Percentiles rank a stretch among this genome's conserved stretches.
These are phyloP conservation scores for Aspergillus sp. DNA, from an alignment of 2,329 filamentous ascomycete species.

Conservation along the genomic window DNA sequence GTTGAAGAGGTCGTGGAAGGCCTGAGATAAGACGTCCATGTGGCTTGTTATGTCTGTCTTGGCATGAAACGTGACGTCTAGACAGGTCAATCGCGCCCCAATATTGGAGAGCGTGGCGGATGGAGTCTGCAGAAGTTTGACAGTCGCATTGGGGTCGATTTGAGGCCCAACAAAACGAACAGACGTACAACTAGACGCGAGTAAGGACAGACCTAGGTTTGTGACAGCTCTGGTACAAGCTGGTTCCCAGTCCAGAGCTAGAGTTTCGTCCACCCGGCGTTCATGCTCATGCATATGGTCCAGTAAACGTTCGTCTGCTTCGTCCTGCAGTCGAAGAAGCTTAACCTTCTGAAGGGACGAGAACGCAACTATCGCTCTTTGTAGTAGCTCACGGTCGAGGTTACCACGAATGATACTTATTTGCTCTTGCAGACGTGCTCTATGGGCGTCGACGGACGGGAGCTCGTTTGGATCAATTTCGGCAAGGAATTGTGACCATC, in stretches of 20 bases:
- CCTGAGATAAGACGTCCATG: constrained; percentile 57
- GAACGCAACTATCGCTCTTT: constrained; percentile 58
- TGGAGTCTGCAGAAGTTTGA: constrained; percentile 51
- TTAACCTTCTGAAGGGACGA: constrained; percentile 64
- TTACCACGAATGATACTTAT: constrained; percentile 49
- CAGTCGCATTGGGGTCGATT: constrained; percentile 60
- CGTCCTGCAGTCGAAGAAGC: constrained; percentile 62
- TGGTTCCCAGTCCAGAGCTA: constrained; percentile 60
- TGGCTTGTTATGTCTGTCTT: constrained; percentile 56
- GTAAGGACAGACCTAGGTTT: constrained; percentile 58
- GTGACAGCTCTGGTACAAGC: constrained; percentile 63
- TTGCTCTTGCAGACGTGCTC: constrained; percentile 37
- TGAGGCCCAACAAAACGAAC: constrained; percentile 63
- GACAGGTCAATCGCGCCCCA: constrained; percentile 58
- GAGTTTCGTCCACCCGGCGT: constrained; percentile 46
- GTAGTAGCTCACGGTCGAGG: constrained; percentile 54
- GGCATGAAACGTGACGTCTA: constrained; percentile 65
- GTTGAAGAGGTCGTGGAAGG: constrained; percentile 60
- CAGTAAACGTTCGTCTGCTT: constrained; percentile 56
- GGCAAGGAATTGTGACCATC: constrained; percentile 29
- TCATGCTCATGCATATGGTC: constrained; percentile 51
- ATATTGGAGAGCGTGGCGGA: constrained; percentile 51
- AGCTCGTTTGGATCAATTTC: constrained; percentile 21
- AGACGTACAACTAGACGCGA: constrained; percentile 56
- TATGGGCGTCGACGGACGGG: constrained; percentile 28